phyloP scores from a whole-genome alignment of 352 stramenopile genomes.

The Globisporangium yorkense region DNA sequence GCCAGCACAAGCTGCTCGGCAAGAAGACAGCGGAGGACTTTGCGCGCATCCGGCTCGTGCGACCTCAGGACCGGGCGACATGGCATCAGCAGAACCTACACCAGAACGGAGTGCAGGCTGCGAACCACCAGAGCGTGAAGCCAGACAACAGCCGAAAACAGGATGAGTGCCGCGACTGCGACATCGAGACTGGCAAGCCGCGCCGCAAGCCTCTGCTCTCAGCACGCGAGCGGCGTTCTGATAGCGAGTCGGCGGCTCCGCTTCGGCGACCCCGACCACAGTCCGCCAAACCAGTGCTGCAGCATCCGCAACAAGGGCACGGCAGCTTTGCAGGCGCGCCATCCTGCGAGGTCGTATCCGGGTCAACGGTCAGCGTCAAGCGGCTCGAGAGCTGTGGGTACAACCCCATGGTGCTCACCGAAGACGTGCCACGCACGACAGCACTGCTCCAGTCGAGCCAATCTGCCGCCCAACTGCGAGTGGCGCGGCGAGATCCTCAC shows the following conservation, averaged over 20 bases:
- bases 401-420: conserved; percentile 16
- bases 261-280: conserved; percentile 22
- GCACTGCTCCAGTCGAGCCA: conserved; percentile 14
- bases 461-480: conserved; percentile 14
- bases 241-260: neutral
- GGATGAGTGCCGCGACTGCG: too few relatives aligned
- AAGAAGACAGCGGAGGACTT: conserved; percentile 55
- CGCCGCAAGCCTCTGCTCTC: conserved; percentile 16
- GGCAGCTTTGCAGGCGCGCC: neutral
- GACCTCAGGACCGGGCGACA: conserved; percentile 21
- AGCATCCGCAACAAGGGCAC: conserved; percentile 6
- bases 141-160: neutral
- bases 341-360: conserved; percentile 5
- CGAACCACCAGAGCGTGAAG: neutral
- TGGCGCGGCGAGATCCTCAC: neutral
- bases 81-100: conserved; percentile 35
- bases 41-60: conserved; percentile 34
- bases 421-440: neutral
- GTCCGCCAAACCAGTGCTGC: conserved; percentile 41
- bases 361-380: conserved; percentile 22
- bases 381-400: conserved; percentile 30
- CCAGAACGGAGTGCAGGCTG: conserved; percentile 23
- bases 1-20: conserved; percentile 36
- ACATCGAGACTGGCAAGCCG: neutral
- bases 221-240: conserved; percentile 7